Evolutionary conservation across 1,284 basidiomycete species (phyloP).

Genomic region (Microbotryum scabiosae): DNA sequence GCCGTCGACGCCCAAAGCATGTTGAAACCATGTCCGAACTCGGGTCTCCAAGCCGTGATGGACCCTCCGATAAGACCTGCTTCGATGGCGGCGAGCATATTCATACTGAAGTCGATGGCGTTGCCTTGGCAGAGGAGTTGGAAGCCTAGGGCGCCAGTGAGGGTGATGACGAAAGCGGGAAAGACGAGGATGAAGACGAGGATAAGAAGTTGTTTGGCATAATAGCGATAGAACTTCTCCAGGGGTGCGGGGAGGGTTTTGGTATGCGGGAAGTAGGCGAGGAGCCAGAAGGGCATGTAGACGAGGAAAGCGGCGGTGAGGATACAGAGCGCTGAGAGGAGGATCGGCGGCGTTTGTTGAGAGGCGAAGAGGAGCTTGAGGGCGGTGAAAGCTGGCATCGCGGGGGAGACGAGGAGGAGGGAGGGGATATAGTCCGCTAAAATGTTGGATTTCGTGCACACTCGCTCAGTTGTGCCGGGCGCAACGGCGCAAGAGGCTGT

Average conservation of each 20-base stretch:
- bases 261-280: slow-evolving; percentile 25
- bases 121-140: slow-evolving; percentile 2
- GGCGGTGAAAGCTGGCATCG: slow-evolving; percentile 17
- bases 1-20: slow-evolving; percentile 17
- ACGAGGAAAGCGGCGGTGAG: slow-evolving; percentile 11
- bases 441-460: slow-evolving; percentile 2
- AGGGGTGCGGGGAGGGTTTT: neutral
- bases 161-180: slow-evolving; percentile 10
- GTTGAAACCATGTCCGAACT: slow-evolving; percentile 10
- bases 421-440: slow-evolving; percentile 20
- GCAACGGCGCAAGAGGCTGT: slow-evolving; percentile 20
- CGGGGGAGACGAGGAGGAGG: slow-evolving; percentile 6
- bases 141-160: slow-evolving; percentile 24
- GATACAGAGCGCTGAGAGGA: slow-evolving; percentile 14
- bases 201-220: slow-evolving; percentile 5
- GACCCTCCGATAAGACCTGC: neutral
- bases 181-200: slow-evolving; percentile 8
- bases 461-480: neutral
- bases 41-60: slow-evolving; percentile 3
- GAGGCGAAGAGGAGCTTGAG: slow-evolving; percentile 21
- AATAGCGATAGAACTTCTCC: slow-evolving; percentile 15
- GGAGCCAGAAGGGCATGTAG: slow-evolving; percentile 27
- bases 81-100: neutral
- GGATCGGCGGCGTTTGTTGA: slow-evolving; percentile 17
- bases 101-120: slow-evolving; percentile 2